Percentiles rank a stretch among this genome's conserved stretches.
These are phyloP conservation scores for Calonectria pseudoturangicola DNA, from an alignment of 2,329 filamentous ascomycete genomes.

Conservation along the genomic window DNA sequence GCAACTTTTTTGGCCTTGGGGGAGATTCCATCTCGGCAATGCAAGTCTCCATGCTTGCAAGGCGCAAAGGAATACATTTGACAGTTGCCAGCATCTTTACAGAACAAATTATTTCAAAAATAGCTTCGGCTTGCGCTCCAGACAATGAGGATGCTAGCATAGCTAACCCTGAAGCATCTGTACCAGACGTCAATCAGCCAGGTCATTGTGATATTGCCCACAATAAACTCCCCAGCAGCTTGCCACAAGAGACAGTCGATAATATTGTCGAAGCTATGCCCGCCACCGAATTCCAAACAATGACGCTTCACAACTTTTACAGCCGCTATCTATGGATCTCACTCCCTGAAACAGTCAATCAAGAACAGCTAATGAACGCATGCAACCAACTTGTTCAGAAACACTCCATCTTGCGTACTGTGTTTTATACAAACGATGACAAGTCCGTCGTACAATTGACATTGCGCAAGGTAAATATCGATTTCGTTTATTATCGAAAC, in stretches of 20 bases:
- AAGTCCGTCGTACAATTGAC: slow-evolving; percentile 4
- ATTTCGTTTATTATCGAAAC: not conserved
- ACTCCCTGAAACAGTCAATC: not conserved
- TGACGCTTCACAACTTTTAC: slow-evolving; percentile 12
- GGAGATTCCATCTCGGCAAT: slow-evolving; percentile 14
- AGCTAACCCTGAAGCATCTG: not conserved
- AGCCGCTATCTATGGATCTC: slow-evolving; percentile 11
- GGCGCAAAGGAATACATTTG: slow-evolving; percentile 12
- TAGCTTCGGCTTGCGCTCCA: not conserved
- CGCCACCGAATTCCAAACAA: slow-evolving; percentile 15
- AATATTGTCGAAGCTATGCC: not conserved
- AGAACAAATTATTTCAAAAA: slow-evolving; percentile 1
- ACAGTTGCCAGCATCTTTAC: slow-evolving; percentile 3
- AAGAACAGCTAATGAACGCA: slow-evolving; percentile 2
- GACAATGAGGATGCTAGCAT: not conserved
- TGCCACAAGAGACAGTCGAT: not conserved
- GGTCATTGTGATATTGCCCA: not conserved
- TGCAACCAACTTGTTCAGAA: slow-evolving; percentile 10
- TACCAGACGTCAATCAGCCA: not conserved
- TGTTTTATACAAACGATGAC: slow-evolving; percentile 10
- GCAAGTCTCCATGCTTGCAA: slow-evolving; percentile 17
- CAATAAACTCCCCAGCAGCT: not conserved
- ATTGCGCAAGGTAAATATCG: not conserved
- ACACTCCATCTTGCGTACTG: slow-evolving; percentile 3
- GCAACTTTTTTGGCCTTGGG: slow-evolving; percentile 16